Base-by-base conservation (phyloP, 352 stramenopile species). In the Phytophthora cactorum region DNA sequence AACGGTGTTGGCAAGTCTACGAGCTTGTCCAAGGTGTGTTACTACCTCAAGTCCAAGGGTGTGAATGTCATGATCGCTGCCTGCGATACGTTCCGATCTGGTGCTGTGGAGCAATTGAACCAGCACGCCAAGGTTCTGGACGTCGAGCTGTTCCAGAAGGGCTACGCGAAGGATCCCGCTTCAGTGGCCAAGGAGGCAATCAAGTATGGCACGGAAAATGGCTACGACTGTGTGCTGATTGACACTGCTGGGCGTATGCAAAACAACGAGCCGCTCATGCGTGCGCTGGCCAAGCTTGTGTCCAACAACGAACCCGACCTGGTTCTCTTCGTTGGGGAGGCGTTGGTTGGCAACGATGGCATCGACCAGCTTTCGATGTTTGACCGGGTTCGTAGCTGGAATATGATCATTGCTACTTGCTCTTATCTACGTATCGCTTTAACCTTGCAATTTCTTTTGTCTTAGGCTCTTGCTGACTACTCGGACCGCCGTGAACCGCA, bases 1-100 rank as follows among this genome's bases (percentile, higher is more conserved):
- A 99, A 99, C 77, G 98, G 98, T 53, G 96, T 99, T 46, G 97
- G 97, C 63, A 99, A 99, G 79, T 98, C 92, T n/a, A 99, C 98
- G 6, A 98, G 89, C 61, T 79, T 99, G 44, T 98, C 97, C 52
- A 99, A 99, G 77, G 93, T 99, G 59, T 98, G 95, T 61, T 99
- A 99, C 82, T 99, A 99, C 76, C 88, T 99, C 45, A 99, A 99
- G 78, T 93, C 90, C 11, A 98, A 99, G 72, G 97, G 96, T 44
- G 82, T 98, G 59, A 97, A 98, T 49, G 88, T 98, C 29, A 82
- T 99, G 65, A 95, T 99, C 34, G 97, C 97, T 46, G 98, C 98
- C 2, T 99, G 97, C 65, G 98, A 99, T 81, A 99, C 98, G 2
- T 99, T 99, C 83, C 93, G 98, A 38, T 99, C 95, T 15, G 98